A percentile compares a stretch with the other conserved stretches of the same genome.
These are phyloP conservation scores for Aspergillus thermomutatus DNA, from an alignment of 2,329 filamentous ascomycete genomes.

Conservation along the genomic window DNA sequence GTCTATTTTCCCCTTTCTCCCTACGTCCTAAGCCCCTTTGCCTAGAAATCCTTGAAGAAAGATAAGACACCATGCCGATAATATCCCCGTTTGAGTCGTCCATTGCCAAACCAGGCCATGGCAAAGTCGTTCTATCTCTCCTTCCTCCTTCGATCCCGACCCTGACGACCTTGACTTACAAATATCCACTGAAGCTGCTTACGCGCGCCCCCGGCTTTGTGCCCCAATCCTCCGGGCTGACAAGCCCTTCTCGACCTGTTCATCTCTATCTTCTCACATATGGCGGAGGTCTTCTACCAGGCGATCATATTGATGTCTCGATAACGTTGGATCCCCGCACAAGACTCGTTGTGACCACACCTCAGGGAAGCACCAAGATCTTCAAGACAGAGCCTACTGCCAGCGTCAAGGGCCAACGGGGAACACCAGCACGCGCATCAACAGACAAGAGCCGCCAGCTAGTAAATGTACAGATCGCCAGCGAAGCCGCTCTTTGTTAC, in stretches of 20 bases:
- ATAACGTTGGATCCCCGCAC: slow-evolving; percentile 64
- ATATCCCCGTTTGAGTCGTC: slow-evolving; percentile 74
- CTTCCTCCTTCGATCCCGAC: slow-evolving; percentile 69
- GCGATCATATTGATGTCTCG: slow-evolving; percentile 73
- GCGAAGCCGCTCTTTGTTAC: slow-evolving; percentile 55
- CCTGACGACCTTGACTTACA: slow-evolving; percentile 74
- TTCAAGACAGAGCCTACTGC: slow-evolving; percentile 66
- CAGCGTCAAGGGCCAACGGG: slow-evolving; percentile 23
- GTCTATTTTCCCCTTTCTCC: slow-evolving; percentile 1
- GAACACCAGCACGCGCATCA: slow-evolving; percentile 38
- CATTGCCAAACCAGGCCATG: slow-evolving; percentile 71
- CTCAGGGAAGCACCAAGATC: slow-evolving; percentile 86
- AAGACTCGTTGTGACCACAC: slow-evolving; percentile 60
- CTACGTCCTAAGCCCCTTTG: not conserved
- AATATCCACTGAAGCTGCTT: slow-evolving; percentile 93
- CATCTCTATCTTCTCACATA: slow-evolving; percentile 91
- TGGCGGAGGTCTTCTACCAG: slow-evolving; percentile 86
- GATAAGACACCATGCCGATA: slow-evolving; percentile 30
- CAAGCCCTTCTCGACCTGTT: slow-evolving; percentile 52
- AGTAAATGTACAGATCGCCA: slow-evolving; percentile 47
- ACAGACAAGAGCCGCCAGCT: slow-evolving; percentile 46
- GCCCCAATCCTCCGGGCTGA: slow-evolving; percentile 44
- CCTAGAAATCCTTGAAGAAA: slow-evolving; percentile 5
- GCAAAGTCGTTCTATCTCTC: slow-evolving; percentile 69
- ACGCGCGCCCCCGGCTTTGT: slow-evolving; percentile 67